Base-by-base conservation (phyloP, 441 rosid genomes). In the Adansonia grandidieri region DNA sequence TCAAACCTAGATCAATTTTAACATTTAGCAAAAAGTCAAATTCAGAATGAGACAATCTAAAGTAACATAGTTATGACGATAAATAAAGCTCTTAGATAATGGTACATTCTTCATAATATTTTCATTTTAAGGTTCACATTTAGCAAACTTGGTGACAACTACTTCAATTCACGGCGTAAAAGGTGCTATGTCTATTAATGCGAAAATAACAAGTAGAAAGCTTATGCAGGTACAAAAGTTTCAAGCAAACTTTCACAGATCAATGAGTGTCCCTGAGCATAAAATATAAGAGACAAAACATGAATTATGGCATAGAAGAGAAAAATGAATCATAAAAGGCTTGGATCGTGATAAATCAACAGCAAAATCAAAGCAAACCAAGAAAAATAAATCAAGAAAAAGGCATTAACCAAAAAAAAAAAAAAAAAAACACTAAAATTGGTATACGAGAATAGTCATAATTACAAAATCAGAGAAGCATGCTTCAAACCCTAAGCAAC, bases 1-100 rank as follows among this genome's bases (percentile, higher is more conserved):
- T 96, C 98, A 88, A 96, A 96, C 84, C 98, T 95, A 86, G 71
- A 87, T 10, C n/a, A 22, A 77, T 51, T 40, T 65, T 28, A 66
- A 70, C 28, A 79, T 68, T 63, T 22, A 77, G 40, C 63, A 64
- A 47, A 64, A 47, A 65, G 79, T 69, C 22, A 69, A 17, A 15
- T 19, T 17, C 58, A 78, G 58, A 22, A 65, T 28, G 47, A 78
- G 20, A 24, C 24, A 71, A 24, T 20, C 37, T 40, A 82, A 70
- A 75, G 13, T 15, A 61, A 20, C 56, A 69, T 45, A 15, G 14
- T 47, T 40, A 9, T 7, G 7, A 24, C 19, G n/a, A 67, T 42
- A 14, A 20, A 73, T 74, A 60, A 67, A 37, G 72, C 4, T 45
- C 65, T 61, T 32, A 24, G 44, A 73, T 24, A 32, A 71, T 71